phyloP scores from a whole-genome alignment of 768 basidiomycete species.

The Trametes cinnabarina region DNA sequence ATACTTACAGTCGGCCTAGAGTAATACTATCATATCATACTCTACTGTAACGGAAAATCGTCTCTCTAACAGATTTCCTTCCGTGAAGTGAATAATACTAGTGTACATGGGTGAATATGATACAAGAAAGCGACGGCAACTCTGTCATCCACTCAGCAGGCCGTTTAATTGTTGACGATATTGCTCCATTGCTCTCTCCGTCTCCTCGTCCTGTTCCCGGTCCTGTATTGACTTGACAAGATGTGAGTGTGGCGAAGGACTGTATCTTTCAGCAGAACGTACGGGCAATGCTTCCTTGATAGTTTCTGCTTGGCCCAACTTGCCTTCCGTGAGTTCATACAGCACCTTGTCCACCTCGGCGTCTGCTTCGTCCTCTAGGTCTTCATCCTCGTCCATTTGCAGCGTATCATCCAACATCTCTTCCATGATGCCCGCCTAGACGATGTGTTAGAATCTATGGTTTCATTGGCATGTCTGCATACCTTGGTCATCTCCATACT shows the following conservation, averaged over 20 bases:
- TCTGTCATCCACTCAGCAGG: constrained; percentile 56
- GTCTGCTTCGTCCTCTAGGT: constrained; percentile 94
- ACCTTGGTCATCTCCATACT: constrained; percentile 99
- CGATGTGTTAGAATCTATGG: neutral
- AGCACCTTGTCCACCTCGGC: constrained; percentile 96
- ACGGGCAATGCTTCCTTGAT: constrained; percentile 77
- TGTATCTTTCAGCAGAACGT: constrained; percentile 31
- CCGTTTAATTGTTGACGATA: constrained; percentile 90
- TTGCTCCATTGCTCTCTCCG: constrained; percentile 84
- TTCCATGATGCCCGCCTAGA: constrained; percentile 92
- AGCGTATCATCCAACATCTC: constrained; percentile 97
- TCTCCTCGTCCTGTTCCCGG: constrained; percentile 73
- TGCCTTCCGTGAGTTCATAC: constrained; percentile 93
- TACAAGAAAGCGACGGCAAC: neutral
- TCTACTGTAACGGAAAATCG: too few relatives aligned
- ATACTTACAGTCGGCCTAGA: too few relatives aligned
- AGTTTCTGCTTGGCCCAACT: constrained; percentile 81
- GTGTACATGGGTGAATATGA: neutral
- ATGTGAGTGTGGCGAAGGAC: neutral
- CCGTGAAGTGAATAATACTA: neutral
- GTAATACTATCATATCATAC: too few relatives aligned
- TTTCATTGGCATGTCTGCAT: constrained; percentile 12
- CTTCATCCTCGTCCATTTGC: constrained; percentile 91
- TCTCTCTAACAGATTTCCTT: too few relatives aligned
- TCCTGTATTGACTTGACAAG: constrained; percentile 53